Conservation (phyloP, 2,329 filamentous ascomycete genomes). For the Penicillium sp. region DNA sequence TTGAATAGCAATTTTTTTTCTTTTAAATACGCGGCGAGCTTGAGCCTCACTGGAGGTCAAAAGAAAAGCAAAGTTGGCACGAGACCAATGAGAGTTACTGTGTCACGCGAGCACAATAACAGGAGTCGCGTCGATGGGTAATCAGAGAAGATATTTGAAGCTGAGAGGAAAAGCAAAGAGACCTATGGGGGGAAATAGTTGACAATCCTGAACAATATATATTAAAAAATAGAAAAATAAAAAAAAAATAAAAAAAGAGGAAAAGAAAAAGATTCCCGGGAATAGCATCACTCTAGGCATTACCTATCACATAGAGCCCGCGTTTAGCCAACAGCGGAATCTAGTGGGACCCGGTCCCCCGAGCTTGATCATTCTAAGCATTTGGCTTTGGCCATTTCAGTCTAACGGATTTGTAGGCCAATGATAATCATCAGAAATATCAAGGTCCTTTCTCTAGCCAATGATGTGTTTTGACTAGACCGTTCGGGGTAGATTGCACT, state of each 20-base stretch:
- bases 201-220: neutral
- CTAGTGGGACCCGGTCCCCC: neutral
- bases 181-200: neutral
- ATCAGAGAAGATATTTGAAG: neutral
- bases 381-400: neutral
- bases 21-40: neutral
- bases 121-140: neutral
- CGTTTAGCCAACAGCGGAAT: neutral
- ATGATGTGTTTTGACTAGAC: neutral
- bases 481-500: neutral
- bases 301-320: neutral
- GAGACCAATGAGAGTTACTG: neutral
- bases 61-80: neutral
- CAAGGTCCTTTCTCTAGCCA: neutral
- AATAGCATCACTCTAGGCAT: constrained; percentile 1
- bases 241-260: neutral
- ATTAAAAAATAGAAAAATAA: neutral
- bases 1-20: neutral
- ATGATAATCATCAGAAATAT: neutral
- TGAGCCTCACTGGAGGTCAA: neutral
- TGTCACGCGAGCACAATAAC: constrained; percentile 6
- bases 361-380: constrained; percentile 3
- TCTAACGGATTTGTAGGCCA: neutral
- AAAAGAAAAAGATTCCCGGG: neutral
- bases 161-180: neutral